Conservation (phyloP, 2,329 filamentous ascomycete genomes). For the Aspergillus caelatus region DNA sequence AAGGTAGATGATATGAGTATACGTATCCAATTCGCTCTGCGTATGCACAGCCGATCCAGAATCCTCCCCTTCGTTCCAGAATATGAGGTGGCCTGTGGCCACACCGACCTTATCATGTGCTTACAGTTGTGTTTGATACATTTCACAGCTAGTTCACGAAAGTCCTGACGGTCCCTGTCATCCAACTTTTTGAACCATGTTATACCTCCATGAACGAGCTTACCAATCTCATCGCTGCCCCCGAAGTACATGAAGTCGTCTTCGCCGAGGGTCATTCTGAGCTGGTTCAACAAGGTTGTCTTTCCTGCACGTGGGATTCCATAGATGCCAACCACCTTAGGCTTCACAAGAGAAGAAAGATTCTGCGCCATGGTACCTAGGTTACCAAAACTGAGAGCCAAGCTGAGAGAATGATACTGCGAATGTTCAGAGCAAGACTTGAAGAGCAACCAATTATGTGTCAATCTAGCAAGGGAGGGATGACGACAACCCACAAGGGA, state of each 20-base stretch:
- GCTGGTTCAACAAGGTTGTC: neutral
- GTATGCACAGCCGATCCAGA: slow-evolving; percentile 45
- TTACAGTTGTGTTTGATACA: neutral
- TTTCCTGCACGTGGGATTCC: neutral
- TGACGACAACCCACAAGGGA: neutral
- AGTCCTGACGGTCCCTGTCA: neutral
- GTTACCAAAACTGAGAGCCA: no score
- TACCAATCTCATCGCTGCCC: neutral
- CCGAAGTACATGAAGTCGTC: neutral
- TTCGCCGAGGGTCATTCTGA: neutral
- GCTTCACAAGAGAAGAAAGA: neutral
- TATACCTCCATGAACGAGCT: neutral
- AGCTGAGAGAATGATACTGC: no score
- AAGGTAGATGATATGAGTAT: slow-evolving; percentile 64
- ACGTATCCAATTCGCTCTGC: slow-evolving; percentile 49
- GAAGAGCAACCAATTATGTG: neutral
- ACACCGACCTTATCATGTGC: slow-evolving; percentile 38
- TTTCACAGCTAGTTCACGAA: neutral
- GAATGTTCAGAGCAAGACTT: no score
- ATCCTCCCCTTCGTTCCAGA: slow-evolving; percentile 48
- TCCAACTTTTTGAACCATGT: neutral
- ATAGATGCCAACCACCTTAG: neutral
- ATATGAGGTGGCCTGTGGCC: slow-evolving; percentile 60
- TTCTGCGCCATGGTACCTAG: no score
- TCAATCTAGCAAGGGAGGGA: neutral